Base-by-base conservation (phyloP, 805 yeast genomes). In the Ogataea philodendri region DNA sequence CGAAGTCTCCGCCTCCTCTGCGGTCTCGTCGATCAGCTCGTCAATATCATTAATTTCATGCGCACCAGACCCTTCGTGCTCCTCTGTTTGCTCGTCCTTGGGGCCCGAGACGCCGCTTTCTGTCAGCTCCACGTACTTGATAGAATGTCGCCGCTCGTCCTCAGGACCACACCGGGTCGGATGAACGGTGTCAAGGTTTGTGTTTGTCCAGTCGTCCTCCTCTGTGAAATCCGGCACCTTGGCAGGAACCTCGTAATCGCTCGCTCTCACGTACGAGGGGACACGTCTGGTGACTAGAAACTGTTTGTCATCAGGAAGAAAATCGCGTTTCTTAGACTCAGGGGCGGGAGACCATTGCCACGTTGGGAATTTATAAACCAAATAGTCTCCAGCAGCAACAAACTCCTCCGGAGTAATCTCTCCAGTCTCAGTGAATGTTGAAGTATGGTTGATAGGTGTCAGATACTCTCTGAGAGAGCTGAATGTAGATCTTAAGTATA, bases 331-430 rank as follows among this genome's bases (percentile, higher is more conserved):
- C 46, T 69, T 72, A 7, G 71, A 65, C 9, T 67, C 60, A 10
- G 82, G 74, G 1, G 82, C 78, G 3, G 76, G 65, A 2, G 76
- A 65, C 98, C 98, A 93, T 44, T 79, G 78, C 98, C 98, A 93
- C 1, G 97, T 93, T 2, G 98, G 97, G 58, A 93, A 93, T 67
- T 83, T 85, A 60, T 78, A 81, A 20, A 81, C 89, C 39, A 93
- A 65, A 60, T 87, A 93, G 59, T 93, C 97, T 15, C 98, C 98
- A 3, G 98, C 97, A 37, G 67, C 69, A 7, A 88, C 90, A 63
- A 93, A 93, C 59, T 93, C 98, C 35, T 86, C 95, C 1, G 98
- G 98, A 1, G 96, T 85, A 33, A 93, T 81, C 57, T 90, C 93
- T 4, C 98, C 98, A 0, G 96, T 84, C 31, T 71, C 63, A 37